Base-by-base conservation (phyloP, 805 yeast species). In the Wickerhamomyces strasburgensis region DNA sequence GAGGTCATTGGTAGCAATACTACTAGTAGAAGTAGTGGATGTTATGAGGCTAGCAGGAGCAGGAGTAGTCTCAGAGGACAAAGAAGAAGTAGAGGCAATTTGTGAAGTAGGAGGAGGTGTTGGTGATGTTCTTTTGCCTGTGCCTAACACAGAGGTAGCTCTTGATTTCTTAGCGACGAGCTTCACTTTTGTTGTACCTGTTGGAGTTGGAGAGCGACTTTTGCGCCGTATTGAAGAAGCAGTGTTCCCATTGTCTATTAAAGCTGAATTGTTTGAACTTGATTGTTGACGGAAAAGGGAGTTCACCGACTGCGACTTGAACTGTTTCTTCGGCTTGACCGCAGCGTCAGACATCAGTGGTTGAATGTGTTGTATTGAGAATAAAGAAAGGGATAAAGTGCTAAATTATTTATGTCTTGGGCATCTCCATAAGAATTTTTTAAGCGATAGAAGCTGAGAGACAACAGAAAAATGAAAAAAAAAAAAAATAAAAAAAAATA, bases 261-360 rank as follows among this genome's bases (percentile, higher is more conserved):
- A 31, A 5, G 24, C 26, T 10, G 34, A 21, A 27, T 31, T 36
- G 14, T 13, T 33, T 11, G 36, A 13, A 5, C 46, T 15, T 3
- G 42, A 36, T 31, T 50, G 51, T 21, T 48, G 53, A 33, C 56
- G 39, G 41, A 53, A 53, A 38, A 53, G 28, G 25, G 41, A 47
- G 40, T 53, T 53, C 19, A 53, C 58, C 2, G 56, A 50, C 38
- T 53, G 56, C 8, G 58, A 53, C 39, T 53, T 53, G 47, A 53
- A 53, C 40, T 50, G 52, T 30, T 50, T 52, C 41, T 52, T 53
- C 3, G 56, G 54, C 29, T 44, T 45, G 9, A 21, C 25, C 7
- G 11, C 25, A 21, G 21, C 16, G 6, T 31, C 37, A 10, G 37
- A 33, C 39, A 36, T 39, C 25, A 11, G 25, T 23, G 25, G 25